Base-by-base conservation (phyloP, 1,284 basidiomycete species). In the Ceratobasidium sp. region DNA sequence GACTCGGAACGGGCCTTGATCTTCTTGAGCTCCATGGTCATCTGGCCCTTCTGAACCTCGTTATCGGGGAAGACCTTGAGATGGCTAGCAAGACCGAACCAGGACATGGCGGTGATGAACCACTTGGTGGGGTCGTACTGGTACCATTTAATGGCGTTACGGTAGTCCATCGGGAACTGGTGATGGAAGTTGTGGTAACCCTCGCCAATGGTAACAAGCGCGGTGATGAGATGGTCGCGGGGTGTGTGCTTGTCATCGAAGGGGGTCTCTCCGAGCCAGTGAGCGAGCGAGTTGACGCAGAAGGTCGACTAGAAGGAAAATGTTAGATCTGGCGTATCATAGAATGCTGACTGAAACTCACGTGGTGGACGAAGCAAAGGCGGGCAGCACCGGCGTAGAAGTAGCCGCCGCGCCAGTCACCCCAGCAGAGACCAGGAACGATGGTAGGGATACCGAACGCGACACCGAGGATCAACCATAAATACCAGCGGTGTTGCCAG, bases 121-220 rank as follows among this genome's bases (percentile, higher is more conserved):
- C 94, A 96, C 82, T 97, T 96, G 14, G 91, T 92, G 7, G 91
- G 91, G 77, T 93, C 91, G 78, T 95, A 95, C 81, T 95, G 94
- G 80, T 93, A 95, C 93, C 92, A 95, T 82, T 86, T 92, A 85
- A 95, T 94, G 46, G 93, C 94, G 79, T 96, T 96, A 54, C 95
- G 88, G 85, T 93, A 96, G 82, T 97, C 95, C 91, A 93, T 93
- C 7, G 93, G 93, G 87, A 95, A 95, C 82, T 95, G 92, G 79
- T 93, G 94, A 83, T 95, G 94, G 88, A 97, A 97, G 84, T 97
- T 97, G 87, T 97, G 95, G 85, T 96, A 96, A 16, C 95, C 95
- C 82, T 97, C 95, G 74, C 95, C 95, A 79, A 95, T 89, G 32
- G 95, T 96, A 73, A 88, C 89, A 46, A 96, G 84, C 8, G 95